phyloP scores from a whole-genome alignment of 2,329 filamentous ascomycete genomes.

The Alternaria angustiovoidea region DNA sequence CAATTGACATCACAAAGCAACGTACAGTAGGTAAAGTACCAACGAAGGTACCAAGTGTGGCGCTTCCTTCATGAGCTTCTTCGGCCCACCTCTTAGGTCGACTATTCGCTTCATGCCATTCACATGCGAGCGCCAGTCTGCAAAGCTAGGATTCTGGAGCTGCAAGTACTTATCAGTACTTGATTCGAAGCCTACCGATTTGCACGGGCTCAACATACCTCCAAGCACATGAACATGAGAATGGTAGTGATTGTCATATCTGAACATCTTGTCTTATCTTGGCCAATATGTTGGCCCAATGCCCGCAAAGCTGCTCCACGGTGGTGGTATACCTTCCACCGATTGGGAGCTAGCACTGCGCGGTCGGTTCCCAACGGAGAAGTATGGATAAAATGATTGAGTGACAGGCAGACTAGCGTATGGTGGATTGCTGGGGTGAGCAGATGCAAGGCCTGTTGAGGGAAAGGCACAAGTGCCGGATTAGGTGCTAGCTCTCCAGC shows the following conservation, averaged over 20 bases:
- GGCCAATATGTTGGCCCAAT: conserved; percentile 32
- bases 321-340: conserved; percentile 38
- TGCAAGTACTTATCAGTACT: conserved; percentile 11
- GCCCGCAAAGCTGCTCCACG: conserved; percentile 40
- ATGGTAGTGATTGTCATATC: conserved; percentile 41
- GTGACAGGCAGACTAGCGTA: conserved; percentile 34
- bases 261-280: conserved; percentile 33
- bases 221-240: conserved; percentile 40
- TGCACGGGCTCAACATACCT: conserved; percentile 25
- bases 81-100: conserved; percentile 40
- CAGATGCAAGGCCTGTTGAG: conserved; percentile 33
- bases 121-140: conserved; percentile 40
- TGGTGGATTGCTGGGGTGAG: conserved; percentile 42
- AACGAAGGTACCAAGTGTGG: conserved; percentile 32
- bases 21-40: conserved; percentile 39
- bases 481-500: conserved; percentile 34
- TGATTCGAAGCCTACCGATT: background rate
- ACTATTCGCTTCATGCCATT: conserved; percentile 37
- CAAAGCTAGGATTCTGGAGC: conserved; percentile 33
- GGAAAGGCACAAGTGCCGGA: conserved; percentile 39
- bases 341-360: conserved; percentile 13
- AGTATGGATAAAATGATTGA: conserved; percentile 36
- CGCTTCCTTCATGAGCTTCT: conserved; percentile 21
- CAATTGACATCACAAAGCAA: background rate
- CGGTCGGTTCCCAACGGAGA: conserved; percentile 23